These are phyloP conservation scores for Pseudogymnoascus sp. DNA, from an alignment of 2,329 filamentous ascomycete species.

Conservation along the genomic window DNA sequence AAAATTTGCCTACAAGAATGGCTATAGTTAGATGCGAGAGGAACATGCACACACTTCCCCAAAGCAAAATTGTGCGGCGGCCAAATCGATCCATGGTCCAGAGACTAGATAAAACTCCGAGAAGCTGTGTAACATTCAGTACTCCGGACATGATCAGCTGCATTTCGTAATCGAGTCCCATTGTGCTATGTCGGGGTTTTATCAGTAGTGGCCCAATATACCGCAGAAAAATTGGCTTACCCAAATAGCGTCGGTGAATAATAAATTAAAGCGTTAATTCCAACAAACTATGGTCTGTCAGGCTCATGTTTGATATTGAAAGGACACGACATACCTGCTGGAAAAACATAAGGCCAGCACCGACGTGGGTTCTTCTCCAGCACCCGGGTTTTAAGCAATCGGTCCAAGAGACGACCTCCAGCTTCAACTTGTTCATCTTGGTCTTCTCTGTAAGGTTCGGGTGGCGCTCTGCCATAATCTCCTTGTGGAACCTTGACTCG, in stretches of 20 bases:
- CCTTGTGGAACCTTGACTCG: conserved; percentile 43
- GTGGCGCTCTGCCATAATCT: conserved; percentile 33
- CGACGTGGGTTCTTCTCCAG: conserved; percentile 42
- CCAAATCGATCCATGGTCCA: conserved; percentile 41
- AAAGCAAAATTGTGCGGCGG: conserved; percentile 37
- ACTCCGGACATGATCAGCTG: conserved; percentile 44
- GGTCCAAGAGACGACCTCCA: conserved; percentile 39
- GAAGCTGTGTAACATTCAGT: conserved; percentile 40
- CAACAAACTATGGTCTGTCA: conserved; percentile 29
- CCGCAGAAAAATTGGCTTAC: neutral
- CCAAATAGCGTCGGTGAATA: conserved; percentile 53
- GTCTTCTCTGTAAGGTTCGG: conserved; percentile 29
- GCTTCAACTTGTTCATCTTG: conserved; percentile 30
- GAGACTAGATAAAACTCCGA: conserved; percentile 37
- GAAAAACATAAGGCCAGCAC: conserved; percentile 47
- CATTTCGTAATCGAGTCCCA: conserved; percentile 36
- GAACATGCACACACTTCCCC: conserved; percentile 37
- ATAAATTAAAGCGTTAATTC: conserved; percentile 51
- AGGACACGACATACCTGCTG: conserved; percentile 32
- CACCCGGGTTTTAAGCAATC: conserved; percentile 44
- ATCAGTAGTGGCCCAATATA: neutral
- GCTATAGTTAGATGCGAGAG: conserved; percentile 42
- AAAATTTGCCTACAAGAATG: conserved; percentile 44
- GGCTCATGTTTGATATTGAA: neutral
- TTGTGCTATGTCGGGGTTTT: conserved; percentile 21